These are phyloP conservation scores for Phytophthora pistaciae DNA, from an alignment of 352 stramenopile genomes.

Conservation along the genomic window DNA sequence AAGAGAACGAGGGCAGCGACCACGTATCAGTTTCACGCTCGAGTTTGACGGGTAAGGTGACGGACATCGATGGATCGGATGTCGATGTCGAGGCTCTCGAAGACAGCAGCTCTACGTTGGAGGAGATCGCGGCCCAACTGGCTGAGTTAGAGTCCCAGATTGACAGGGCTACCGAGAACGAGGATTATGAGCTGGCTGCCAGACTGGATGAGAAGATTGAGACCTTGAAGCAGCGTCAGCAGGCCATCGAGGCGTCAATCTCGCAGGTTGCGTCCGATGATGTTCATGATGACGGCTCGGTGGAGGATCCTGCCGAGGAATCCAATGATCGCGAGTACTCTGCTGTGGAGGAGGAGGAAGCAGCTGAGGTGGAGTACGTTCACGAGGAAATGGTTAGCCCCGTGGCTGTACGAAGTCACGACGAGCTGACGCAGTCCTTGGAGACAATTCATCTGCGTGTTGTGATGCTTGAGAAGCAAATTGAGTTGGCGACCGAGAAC, in stretches of 20 bases:
- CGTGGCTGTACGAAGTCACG: conserved; percentile 32
- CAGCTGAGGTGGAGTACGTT: conserved; percentile 31
- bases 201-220: conserved; percentile 83
- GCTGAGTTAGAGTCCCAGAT: conserved; percentile 72
- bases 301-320: conserved; percentile 21
- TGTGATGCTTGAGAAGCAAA: conserved; percentile 70
- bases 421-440: conserved; percentile 53
- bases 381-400: conserved; percentile 50
- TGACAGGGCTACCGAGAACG: conserved; percentile 79
- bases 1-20: conserved; percentile 41
- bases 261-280: conserved; percentile 25
- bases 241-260: conserved; percentile 48
- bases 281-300: conserved; percentile 12
- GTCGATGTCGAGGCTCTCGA: conserved; percentile 34
- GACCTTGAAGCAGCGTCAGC: conserved; percentile 57
- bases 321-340: conserved; percentile 33
- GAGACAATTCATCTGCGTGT: conserved; percentile 54
- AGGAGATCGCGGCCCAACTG: conserved; percentile 72
- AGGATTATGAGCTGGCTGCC: conserved; percentile 84
- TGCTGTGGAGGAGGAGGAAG: conserved; percentile 27
- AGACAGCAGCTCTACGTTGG: conserved; percentile 45
- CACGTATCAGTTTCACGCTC: conserved; percentile 19
- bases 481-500: conserved; percentile 73
- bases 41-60: conserved; percentile 30
- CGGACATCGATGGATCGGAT: conserved; percentile 34